Conservation (phyloP, 2,329 filamentous ascomycete species). For the Dactylellina cionopaga region DNA sequence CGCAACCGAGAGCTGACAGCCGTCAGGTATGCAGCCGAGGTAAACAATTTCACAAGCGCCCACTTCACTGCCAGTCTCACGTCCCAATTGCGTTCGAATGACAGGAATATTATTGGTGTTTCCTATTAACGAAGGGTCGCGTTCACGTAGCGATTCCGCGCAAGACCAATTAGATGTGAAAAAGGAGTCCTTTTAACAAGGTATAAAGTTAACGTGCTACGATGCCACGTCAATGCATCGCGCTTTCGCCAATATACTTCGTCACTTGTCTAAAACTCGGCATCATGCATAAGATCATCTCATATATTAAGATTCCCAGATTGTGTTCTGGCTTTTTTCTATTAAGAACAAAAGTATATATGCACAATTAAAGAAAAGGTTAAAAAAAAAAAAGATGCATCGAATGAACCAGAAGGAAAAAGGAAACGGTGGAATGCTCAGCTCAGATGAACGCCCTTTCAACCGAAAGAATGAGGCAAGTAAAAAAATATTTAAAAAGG, state of each 20-base stretch:
- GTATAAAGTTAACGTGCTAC: no score
- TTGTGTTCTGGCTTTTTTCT: conserved; percentile 22
- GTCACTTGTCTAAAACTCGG: no score
- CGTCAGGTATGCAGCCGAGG: conserved; percentile 14
- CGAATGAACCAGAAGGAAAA: conserved; percentile 1
- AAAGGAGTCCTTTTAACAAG: no score
- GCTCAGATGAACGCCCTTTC: conserved; percentile 41
- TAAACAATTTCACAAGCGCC: conserved; percentile 6
- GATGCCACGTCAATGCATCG: no score
- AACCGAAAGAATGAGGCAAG: conserved; percentile 13
- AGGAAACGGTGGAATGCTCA: conserved; percentile 13
- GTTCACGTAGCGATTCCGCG: no score
- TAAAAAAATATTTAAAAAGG: not conserved
- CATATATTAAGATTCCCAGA: conserved; percentile 1
- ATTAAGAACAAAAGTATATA: conserved; percentile 29
- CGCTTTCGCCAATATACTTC: no score
- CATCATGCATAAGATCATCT: no score
- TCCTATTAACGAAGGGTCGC: no score
- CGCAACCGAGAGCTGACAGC: conserved; percentile 5
- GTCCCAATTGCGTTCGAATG: no score
- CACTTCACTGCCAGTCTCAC: no score
- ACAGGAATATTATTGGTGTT: no score
- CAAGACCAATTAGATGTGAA: no score
- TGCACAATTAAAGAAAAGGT: conserved; percentile 17
- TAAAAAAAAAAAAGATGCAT: not conserved